A percentile compares a stretch with the other conserved stretches of the same genome.
Conservation (phyloP, 1,284 basidiomycete genomes). For the Meira nashicola region DNA sequence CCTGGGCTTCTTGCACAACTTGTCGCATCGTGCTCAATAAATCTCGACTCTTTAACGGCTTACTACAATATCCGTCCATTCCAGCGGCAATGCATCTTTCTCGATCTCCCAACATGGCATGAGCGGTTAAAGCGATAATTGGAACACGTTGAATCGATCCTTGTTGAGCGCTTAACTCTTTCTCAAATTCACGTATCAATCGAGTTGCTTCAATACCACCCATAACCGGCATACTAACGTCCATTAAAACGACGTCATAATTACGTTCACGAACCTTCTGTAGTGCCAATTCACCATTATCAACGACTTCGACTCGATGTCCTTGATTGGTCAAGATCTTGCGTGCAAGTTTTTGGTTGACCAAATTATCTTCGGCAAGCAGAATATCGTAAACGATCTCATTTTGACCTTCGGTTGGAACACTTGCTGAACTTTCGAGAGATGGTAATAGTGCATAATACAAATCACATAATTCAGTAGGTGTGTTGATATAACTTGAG, state of each 20-base stretch:
- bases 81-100: conserved; percentile 14
- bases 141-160: conserved; percentile 61
- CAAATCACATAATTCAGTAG: conserved; percentile 80
- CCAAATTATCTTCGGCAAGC: conserved; percentile 95
- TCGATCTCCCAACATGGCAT: conserved; percentile 59
- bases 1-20: conserved; percentile 10
- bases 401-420: conserved; percentile 68
- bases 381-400: conserved; percentile 86
- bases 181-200: conserved; percentile 69
- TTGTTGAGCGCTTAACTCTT: conserved; percentile 58
- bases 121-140: conserved; percentile 90
- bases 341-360: conserved; percentile 94
- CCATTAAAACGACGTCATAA: conserved; percentile 73
- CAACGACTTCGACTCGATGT: conserved; percentile 91
- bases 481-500: conserved; percentile 83
- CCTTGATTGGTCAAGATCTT: conserved; percentile 97
- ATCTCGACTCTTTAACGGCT: conserved; percentile 13
- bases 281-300: conserved; percentile 88
- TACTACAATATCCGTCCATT: conserved; percentile 15
- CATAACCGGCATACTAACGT: conserved; percentile 66
- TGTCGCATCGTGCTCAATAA: conserved; percentile 13
- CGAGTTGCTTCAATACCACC: conserved; percentile 62
- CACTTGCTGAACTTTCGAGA: conserved; percentile 83
- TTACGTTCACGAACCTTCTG: conserved; percentile 78
- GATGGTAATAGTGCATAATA: conserved; percentile 88